Conservation (phyloP, 2,329 filamentous ascomycete genomes). For the Neofusicoccum cordaticola region DNA sequence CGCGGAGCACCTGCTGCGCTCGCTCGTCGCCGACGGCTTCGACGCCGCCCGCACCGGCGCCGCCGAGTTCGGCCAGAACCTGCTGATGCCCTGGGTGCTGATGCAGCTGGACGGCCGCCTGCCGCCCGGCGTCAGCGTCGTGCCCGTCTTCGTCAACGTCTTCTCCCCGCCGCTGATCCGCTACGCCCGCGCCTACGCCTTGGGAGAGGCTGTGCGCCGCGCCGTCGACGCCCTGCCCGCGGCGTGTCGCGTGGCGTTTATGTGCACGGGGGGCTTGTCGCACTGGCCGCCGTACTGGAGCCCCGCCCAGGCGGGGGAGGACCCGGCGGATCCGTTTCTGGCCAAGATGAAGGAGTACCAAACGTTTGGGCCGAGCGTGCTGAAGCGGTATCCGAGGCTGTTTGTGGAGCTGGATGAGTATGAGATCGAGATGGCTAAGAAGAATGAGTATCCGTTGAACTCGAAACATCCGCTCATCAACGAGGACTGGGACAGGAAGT, state of each 20-base stretch:
- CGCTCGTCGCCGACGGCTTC: constrained; percentile 26
- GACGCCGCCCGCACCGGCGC: constrained; percentile 26
- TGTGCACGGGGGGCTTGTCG: constrained; percentile 22
- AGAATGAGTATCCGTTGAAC: constrained; percentile 31
- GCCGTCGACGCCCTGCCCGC: constrained; percentile 14
- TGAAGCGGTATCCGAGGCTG: constrained; percentile 26
- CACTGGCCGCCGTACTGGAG: constrained; percentile 34
- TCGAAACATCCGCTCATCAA: constrained; percentile 32
- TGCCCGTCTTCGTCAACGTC: constrained; percentile 31
- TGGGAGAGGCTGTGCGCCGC: constrained; percentile 29
- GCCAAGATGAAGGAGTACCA: constrained; percentile 31
- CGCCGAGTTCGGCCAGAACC: constrained; percentile 29
- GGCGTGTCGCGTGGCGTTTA: constrained; percentile 13
- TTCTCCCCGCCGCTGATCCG: constrained; percentile 31
- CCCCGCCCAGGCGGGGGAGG: constrained; percentile 25
- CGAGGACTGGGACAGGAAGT: constrained; percentile 28
- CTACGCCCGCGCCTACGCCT: constrained; percentile 29
- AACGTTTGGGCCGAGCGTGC: constrained; percentile 25
- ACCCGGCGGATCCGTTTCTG: constrained; percentile 28
- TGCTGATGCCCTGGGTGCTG: constrained; percentile 31
- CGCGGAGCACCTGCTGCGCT: constrained; percentile 25
- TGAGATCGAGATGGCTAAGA: constrained; percentile 31
- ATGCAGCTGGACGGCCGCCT: constrained; percentile 23
- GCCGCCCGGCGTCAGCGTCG: constrained; percentile 23
- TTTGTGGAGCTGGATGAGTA: constrained; percentile 31